Evolutionary conservation across 345 rosid genomes (phyloP), one percentile per base, ranked within the genome.

Genomic region (Sonneratia caseolaris): DNA sequence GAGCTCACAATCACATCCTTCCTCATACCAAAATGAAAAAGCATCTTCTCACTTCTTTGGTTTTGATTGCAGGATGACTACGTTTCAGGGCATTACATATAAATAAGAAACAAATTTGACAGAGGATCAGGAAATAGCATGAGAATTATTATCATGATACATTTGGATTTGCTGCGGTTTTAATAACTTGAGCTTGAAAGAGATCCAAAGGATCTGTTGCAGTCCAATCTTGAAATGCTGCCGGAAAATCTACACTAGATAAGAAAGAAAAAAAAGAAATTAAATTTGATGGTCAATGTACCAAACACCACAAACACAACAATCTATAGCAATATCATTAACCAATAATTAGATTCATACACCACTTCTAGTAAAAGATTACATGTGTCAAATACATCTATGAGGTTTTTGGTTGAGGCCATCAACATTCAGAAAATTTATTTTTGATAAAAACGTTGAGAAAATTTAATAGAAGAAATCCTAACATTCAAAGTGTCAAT

Each of bases 231-330:
- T 89, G 97, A 80, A 86, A 91, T 49, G 84, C 80, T 66, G 82
- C 85, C 21, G 92, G 98, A 80, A 94, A 94, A 87, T 94, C 96
- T 82, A 91, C 87, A 87, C 98, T 93, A 81, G 71, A 91, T 45
- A 82, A 74, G 73, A 77, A 80, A 43, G 64, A 82, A 51, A 40
- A 65, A 68, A 45, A 15, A 37, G 18, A 68, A 27, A 43, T 45
- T 68, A 11, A 68, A 19, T 22, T 12, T 62, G 36, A 64, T 3
- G 37, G 38, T 0, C 67, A 64, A 36, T n/a, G 11, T 47, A 13
- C 11, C 13, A 47, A 47, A 47, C 51, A 47, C 15, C 45, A 42
- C 45, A 42, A 42, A 42, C 45, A 42, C 45, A 42, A 42, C 45
- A 42, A 42, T 9, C 45, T 5, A 27, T 62, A 62, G 66, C 18